phyloP scores from a whole-genome alignment of 345 rosid species.

The Rhizophora mangle region DNA sequence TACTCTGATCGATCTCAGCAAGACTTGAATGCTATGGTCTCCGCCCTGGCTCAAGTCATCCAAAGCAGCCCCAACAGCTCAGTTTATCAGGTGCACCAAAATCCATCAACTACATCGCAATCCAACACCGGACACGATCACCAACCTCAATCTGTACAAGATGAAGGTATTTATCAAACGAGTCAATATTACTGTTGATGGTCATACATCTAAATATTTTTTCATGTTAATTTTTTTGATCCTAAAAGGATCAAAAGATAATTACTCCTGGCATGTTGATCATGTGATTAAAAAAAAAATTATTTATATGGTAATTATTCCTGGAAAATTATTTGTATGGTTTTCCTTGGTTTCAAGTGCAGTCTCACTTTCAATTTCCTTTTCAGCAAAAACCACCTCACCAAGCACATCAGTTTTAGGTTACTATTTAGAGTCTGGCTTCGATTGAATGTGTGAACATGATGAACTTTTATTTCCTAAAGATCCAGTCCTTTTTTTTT shows the following conservation, averaged over 20 bases:
- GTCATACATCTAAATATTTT: no score
- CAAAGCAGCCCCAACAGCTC: conserved; percentile 35
- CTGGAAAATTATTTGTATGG: neutral
- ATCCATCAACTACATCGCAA: conserved; percentile 16
- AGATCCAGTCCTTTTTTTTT: no score
- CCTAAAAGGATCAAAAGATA: no score
- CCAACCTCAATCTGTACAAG: conserved; percentile 23
- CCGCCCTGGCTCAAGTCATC: conserved; percentile 71
- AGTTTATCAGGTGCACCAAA: conserved; percentile 13
- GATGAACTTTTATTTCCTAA: no score
- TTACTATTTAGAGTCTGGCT: neutral
- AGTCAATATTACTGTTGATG: no score
- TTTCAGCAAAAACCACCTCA: neutral
- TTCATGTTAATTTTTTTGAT: no score
- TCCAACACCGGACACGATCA: conserved; percentile 6
- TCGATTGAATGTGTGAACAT: no score
- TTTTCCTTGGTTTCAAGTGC: neutral
- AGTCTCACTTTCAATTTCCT: neutral
- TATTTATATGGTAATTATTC: neutral
- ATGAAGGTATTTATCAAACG: conserved; percentile 32
- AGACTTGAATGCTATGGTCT: conserved; percentile 64
- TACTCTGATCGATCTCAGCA: conserved; percentile 66
- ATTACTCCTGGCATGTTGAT: no score
- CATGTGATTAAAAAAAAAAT: neutral
- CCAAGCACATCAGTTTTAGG: neutral